Percentiles rank a stretch among this genome's conserved stretches.
phyloP scores from a whole-genome alignment of 2,329 filamentous ascomycete species.

The Pyricularia pennisetigena region DNA sequence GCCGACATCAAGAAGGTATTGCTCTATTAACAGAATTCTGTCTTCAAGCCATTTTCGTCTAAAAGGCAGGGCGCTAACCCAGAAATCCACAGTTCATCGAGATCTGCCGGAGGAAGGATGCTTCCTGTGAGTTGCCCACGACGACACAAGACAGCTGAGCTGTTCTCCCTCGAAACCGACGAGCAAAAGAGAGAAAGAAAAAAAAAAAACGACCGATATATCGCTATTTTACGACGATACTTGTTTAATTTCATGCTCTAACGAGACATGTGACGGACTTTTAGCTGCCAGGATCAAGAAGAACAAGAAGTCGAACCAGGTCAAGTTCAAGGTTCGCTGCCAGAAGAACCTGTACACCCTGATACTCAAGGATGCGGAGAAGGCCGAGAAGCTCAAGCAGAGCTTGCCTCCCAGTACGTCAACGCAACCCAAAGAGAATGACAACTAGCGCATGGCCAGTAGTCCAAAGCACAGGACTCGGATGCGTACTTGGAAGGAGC shows the following conservation, averaged over 20 bases:
- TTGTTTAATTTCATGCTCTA: neutral
- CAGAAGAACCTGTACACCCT: slow-evolving; percentile 94
- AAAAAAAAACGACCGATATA: neutral
- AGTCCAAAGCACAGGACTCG: neutral
- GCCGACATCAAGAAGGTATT: slow-evolving; percentile 85
- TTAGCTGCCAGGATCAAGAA: slow-evolving; percentile 90
- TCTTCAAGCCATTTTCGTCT: neutral
- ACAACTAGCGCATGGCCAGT: neutral
- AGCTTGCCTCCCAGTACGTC: slow-evolving; percentile 87
- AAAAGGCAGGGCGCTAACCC: neutral
- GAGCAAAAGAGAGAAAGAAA: too few species aligned
- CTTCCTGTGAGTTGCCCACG: slow-evolving; percentile 70
- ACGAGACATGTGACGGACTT: slow-evolving; percentile 8
- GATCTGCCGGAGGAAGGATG: slow-evolving; percentile 99
- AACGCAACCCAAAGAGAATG: neutral
- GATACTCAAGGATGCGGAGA: slow-evolving; percentile 95
- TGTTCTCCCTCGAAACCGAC: neutral
- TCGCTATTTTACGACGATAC: neutral
- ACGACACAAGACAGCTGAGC: neutral
- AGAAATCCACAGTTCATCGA: slow-evolving; percentile 76
- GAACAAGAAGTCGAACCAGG: slow-evolving; percentile 79
- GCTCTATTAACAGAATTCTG: neutral
- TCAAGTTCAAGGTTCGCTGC: slow-evolving; percentile 99
- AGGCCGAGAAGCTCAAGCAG: slow-evolving; percentile 99
- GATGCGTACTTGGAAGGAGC: neutral